Evolutionary conservation across 306 rosid genomes (phyloP).

Genomic region (Morella rubra): DNA sequence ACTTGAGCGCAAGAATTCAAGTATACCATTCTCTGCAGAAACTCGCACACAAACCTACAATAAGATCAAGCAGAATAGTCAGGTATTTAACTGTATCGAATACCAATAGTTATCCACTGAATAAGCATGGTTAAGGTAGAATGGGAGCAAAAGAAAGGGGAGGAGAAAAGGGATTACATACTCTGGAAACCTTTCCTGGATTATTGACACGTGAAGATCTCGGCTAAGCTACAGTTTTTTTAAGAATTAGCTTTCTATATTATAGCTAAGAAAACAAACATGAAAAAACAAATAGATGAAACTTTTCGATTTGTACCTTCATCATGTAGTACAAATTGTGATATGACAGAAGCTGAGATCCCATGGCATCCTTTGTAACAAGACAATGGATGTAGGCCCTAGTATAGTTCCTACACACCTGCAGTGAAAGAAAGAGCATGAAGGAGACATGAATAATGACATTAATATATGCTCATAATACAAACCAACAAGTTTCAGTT

Average conservation of each 20-base stretch:
- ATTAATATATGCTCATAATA: slow-evolving; percentile 5
- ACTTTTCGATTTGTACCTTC: slow-evolving; percentile 52
- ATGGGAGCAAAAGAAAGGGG: slow-evolving; percentile 3
- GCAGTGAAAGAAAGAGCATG: slow-evolving; percentile 28
- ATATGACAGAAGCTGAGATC: slow-evolving; percentile 94
- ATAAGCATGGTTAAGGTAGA: slow-evolving; percentile 6
- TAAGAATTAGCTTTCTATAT: slow-evolving; percentile 15
- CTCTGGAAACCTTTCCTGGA: slow-evolving; percentile 79
- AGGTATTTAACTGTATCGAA: not conserved
- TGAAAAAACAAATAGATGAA: not conserved
- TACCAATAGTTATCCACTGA: not conserved
- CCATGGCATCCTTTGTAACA: slow-evolving; percentile 96
- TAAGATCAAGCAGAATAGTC: not conserved
- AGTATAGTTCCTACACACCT: slow-evolving; percentile 90
- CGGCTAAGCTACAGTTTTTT: slow-evolving; percentile 76
- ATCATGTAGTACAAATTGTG: slow-evolving; percentile 89
- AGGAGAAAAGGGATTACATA: slow-evolving; percentile 42
- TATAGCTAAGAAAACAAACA: slow-evolving; percentile 9
- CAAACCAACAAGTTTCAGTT: slow-evolving; percentile 15
- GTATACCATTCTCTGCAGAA: slow-evolving; percentile 76
- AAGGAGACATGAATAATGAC: slow-evolving; percentile 22
- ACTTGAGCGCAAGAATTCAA: slow-evolving; percentile 3
- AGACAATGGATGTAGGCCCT: slow-evolving; percentile 96
- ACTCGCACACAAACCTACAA: slow-evolving; percentile 83
- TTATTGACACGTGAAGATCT: slow-evolving; percentile 77